Evolutionary conservation across 2,329 filamentous ascomycete genomes (phyloP).

Genomic region (Hypoxylon sp.): DNA sequence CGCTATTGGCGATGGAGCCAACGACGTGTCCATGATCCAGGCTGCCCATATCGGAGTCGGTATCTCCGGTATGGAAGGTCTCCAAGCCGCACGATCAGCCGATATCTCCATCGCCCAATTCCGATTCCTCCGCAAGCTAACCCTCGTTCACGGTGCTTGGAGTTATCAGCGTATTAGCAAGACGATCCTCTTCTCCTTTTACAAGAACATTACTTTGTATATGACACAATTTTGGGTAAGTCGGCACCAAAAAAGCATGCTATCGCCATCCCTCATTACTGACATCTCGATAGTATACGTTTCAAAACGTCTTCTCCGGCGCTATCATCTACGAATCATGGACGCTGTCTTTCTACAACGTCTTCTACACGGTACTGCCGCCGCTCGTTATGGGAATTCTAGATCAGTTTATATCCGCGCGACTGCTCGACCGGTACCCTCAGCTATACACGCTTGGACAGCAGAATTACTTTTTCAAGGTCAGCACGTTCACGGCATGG

Average conservation of each 20-base stretch:
- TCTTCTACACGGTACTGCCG: slow-evolving; percentile 94
- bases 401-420: slow-evolving; percentile 95
- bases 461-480: slow-evolving; percentile 90
- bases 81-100: slow-evolving; percentile 93
- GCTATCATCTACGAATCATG: slow-evolving; percentile 99
- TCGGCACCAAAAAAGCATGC: too few relatives aligned
- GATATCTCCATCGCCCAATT: slow-evolving; percentile 97
- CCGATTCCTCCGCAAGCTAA: slow-evolving; percentile 89
- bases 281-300: slow-evolving; percentile 73
- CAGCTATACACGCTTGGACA: slow-evolving; percentile 95
- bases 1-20: slow-evolving; percentile 96
- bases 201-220: slow-evolving; percentile 98
- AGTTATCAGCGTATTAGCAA: slow-evolving; percentile 97
- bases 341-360: slow-evolving; percentile 99
- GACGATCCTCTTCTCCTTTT: slow-evolving; percentile 97
- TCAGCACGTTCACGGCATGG: slow-evolving; percentile 93
- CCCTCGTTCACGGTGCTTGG: slow-evolving; percentile 96
- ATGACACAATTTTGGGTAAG: slow-evolving; percentile 99
- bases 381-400: slow-evolving; percentile 95
- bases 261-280: slow-evolving; percentile 39
- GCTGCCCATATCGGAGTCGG: slow-evolving; percentile 97
- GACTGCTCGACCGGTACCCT: slow-evolving; percentile 91
- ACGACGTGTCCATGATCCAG: slow-evolving; percentile 99
- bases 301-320: slow-evolving; percentile 97
- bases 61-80: slow-evolving; percentile 95